These are phyloP conservation scores for Hordeum vulgare DNA, from an alignment of 176 grass and related monocot genomes.

Conservation along the genomic window MorexV3_pseudomolecules_assembly NC_058520.1:590557282-590557781, in stretches of 20 bases:
- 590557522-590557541: neutral
- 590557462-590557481: too few species aligned
- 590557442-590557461: too few species aligned
- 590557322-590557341: too few species aligned
- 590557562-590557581: neutral
- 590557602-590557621: constrained; percentile 17
- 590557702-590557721: neutral
- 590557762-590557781: neutral
- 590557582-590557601: constrained; percentile 24
- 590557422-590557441: too few species aligned
- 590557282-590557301: too few species aligned
- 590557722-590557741: constrained; percentile 29
- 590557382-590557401: too few species aligned
- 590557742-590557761: constrained; percentile 19
- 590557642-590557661: constrained; percentile 32
- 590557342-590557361: too few species aligned
- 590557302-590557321: too few species aligned
- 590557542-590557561: neutral
- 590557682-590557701: constrained; percentile 29
- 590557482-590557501: too few species aligned
- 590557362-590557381: too few species aligned
- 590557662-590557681: constrained; percentile 27
- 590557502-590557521: too few species aligned
- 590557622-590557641: constrained; percentile 35
- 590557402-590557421: too few species aligned